Evolutionary conservation across 2,329 filamentous ascomycete species (phyloP).

Genomic region (Cytospora chrysosperma): DNA sequence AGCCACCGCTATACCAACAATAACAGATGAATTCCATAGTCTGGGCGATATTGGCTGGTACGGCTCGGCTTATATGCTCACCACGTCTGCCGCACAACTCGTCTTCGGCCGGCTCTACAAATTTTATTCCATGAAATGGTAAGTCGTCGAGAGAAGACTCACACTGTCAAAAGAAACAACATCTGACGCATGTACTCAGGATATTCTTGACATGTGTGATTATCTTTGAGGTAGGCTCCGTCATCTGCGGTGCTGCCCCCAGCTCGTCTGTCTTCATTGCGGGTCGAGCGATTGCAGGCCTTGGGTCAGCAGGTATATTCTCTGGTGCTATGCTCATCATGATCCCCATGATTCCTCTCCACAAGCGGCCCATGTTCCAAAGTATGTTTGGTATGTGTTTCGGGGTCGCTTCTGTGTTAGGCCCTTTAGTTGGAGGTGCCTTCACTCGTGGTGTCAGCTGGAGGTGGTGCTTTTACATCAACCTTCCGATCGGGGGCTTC

Average conservation of each 20-base stretch:
- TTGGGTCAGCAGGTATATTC: conserved; percentile 58
- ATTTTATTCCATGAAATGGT: conserved; percentile 52
- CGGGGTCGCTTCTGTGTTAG: conserved; percentile 53
- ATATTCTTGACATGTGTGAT: conserved; percentile 48
- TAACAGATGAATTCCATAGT: conserved; percentile 57
- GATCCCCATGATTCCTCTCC: conserved; percentile 58
- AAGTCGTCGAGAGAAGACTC: conserved; percentile 25
- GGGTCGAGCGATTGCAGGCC: conserved; percentile 56
- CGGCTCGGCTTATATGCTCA: conserved; percentile 60
- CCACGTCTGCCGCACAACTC: conserved; percentile 54
- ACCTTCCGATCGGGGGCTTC: conserved; percentile 55
- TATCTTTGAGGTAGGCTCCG: conserved; percentile 55
- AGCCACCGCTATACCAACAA: conserved; percentile 53
- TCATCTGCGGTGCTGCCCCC: conserved; percentile 54
- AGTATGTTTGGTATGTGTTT: conserved; percentile 55
- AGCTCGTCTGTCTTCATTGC: conserved; percentile 54
- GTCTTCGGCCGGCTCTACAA: conserved; percentile 55
- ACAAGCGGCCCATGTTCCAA: conserved; percentile 59
- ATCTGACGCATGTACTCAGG: conserved; percentile 29
- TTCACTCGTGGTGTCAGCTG: conserved; percentile 50
- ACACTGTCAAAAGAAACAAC: background rate
- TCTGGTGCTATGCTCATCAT: conserved; percentile 57
- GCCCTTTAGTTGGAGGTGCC: conserved; percentile 54
- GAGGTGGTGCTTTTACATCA: conserved; percentile 62
- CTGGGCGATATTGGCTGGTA: conserved; percentile 65